These are phyloP conservation scores for Acacia concinna DNA, from an alignment of 331 rosid genomes.

Conservation along the genomic window DNA sequence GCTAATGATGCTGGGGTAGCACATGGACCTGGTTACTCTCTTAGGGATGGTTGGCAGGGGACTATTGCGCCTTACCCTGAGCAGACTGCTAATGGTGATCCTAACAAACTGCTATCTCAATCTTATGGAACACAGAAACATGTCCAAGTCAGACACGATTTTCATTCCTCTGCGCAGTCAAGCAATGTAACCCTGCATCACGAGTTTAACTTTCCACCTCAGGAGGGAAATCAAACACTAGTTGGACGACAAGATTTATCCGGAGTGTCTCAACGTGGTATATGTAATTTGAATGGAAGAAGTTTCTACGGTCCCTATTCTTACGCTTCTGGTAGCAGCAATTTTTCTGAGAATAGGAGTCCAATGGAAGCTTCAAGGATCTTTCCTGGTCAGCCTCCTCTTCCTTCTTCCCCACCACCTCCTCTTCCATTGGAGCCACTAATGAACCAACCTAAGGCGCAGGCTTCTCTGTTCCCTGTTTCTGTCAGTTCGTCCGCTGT, in stretches of 20 bases:
- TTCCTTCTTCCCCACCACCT: conserved; percentile 79
- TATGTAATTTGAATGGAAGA: conserved; percentile 28
- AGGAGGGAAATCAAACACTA: conserved; percentile 12
- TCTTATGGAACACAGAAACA: conserved; percentile 37
- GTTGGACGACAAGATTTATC: conserved; percentile 12
- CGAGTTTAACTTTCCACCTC: conserved; percentile 30
- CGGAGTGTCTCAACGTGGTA: neutral
- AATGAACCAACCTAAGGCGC: conserved; percentile 33
- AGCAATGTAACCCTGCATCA: neutral
- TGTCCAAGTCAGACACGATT: conserved; percentile 28
- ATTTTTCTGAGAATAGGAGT: conserved; percentile 31
- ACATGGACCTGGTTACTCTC: conserved; percentile 27
- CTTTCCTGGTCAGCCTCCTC: conserved; percentile 63
- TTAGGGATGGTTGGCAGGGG: conserved; percentile 22
- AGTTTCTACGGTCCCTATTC: conserved; percentile 37
- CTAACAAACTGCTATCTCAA: conserved; percentile 25
- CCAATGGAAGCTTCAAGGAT: conserved; percentile 49
- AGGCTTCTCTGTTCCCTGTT: conserved; percentile 66
- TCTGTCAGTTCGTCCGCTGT: conserved; percentile 38
- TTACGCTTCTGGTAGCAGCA: conserved; percentile 34
- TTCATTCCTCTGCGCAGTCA: neutral
- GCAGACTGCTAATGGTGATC: conserved; percentile 26
- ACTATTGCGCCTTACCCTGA: conserved; percentile 30
- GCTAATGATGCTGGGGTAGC: conserved; percentile 17
- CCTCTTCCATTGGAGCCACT: conserved; percentile 63